phyloP scores from a whole-genome alignment of 78 protist species.

The Dictyostelium purpureum region DNA sequence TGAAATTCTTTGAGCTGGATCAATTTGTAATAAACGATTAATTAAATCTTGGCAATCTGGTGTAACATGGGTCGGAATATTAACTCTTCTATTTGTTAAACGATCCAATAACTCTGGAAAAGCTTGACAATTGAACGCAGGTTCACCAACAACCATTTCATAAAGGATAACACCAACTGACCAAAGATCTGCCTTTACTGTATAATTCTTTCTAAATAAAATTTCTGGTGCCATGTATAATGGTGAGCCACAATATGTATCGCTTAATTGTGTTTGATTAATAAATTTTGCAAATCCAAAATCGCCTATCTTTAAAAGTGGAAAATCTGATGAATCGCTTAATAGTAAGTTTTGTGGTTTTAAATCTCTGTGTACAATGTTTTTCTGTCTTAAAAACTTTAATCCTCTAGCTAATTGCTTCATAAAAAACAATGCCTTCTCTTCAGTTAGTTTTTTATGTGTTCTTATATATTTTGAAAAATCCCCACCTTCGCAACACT shows the following conservation, averaged over 20 bases:
- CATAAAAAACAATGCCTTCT: slow-evolving; percentile 57
- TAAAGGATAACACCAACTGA: slow-evolving; percentile 91
- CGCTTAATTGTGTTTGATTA: slow-evolving; percentile 35
- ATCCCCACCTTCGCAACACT: slow-evolving; percentile 88
- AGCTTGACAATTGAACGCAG: slow-evolving; percentile 70
- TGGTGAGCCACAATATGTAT: slow-evolving; percentile 82
- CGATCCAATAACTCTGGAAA: slow-evolving; percentile 27
- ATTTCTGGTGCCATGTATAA: slow-evolving; percentile 84
- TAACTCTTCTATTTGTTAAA: slow-evolving; percentile 6
- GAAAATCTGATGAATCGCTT: slow-evolving; percentile 28
- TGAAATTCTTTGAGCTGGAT: slow-evolving; percentile 55
- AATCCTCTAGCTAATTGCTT: slow-evolving; percentile 73
- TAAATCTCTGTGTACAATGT: slow-evolving; percentile 86
- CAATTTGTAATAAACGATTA: slow-evolving; percentile 32
- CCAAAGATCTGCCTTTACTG: slow-evolving; percentile 95
- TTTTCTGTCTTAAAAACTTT: slow-evolving; percentile 19
- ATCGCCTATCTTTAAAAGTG: slow-evolving; percentile 84
- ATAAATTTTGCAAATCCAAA: slow-evolving; percentile 87
- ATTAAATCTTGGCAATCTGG: slow-evolving; percentile 65
- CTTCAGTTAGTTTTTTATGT: slow-evolving; percentile 46
- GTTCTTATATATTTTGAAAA: slow-evolving; percentile 68
- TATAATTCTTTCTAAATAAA: slow-evolving; percentile 47
- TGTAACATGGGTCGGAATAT: background rate
- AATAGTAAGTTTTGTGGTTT: slow-evolving; percentile 88
- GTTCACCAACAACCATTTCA: slow-evolving; percentile 93